Base-by-base conservation (phyloP, 495 filamentous ascomycete species). In the Aspergillus panamensis region DNA sequence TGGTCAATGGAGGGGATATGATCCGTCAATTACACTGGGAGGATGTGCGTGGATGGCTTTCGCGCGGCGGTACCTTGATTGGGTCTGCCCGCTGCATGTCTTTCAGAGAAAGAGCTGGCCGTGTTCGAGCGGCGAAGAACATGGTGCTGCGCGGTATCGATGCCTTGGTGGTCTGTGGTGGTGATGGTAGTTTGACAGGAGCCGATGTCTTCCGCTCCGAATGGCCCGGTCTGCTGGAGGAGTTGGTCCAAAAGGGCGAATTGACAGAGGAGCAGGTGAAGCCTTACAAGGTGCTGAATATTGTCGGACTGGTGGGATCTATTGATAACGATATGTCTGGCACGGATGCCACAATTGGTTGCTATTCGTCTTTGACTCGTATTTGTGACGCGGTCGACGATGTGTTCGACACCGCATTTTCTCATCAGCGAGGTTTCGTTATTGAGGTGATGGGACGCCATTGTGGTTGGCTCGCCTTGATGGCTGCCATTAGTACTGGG, bases 361-460 rank as follows among this genome's bases (percentile, higher is more conserved):
- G 91, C 64, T 97, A 96, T 75, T 95, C 92, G 32, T 96, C 94
- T 20, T 79, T 99, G 33, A 84, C 86, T 6, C 84, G 93, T 51
- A 94, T 99, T 62, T 97, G 94, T 75, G 87, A 96, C 67, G 86
- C 91, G 48, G 87, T 99, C 21, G 95, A 99, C 73, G 90, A 88
- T 70, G 96, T 99, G 61, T 96, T 97, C 71, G 91, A 94, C 32
- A 99, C 95, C 2, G 95, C 95, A 7, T 90, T 86, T 37, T 96
- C 91, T n/a, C 95, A 97, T 74, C 96, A 96, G 55, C 80, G 95
- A 62, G 95, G 95, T 39, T 99, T 99, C 71, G 93, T 99, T 30
- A 87, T 99, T 63, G 95, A 97, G 70, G 95, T 97, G 48, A 99
- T 99, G 95, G 95, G 95, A n/a, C 84, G 95, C 55, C 93, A 97